Conservation (phyloP, 73 alveolate species). For the Stentor roeselii region DNA sequence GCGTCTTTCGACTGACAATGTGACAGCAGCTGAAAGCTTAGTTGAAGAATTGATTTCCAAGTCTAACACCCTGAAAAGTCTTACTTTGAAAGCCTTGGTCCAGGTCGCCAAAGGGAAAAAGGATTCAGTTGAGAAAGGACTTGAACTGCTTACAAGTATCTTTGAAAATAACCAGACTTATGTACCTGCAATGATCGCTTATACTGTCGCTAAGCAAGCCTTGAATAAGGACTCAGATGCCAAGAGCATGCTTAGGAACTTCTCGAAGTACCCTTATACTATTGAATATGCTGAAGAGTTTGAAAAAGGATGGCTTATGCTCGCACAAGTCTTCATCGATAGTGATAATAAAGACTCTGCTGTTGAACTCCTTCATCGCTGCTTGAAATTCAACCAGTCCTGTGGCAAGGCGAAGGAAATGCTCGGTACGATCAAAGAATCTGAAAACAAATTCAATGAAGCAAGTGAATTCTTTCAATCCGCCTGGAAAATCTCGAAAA, state of each 20-base stretch:
- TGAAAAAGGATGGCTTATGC: constrained; percentile 93
- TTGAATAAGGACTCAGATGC: constrained; percentile 81
- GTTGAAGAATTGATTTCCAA: constrained; percentile 33
- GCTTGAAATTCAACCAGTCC: constrained; percentile 72
- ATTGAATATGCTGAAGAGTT: constrained; percentile 82
- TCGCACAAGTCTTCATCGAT: constrained; percentile 86
- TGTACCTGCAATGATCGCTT: constrained; percentile 89
- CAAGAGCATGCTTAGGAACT: constrained; percentile 41
- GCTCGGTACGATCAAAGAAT: constrained; percentile 92
- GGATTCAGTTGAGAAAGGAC: constrained; percentile 69
- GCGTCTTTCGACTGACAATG: constrained; percentile 48
- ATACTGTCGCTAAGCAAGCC: constrained; percentile 80
- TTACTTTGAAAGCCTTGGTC: constrained; percentile 80
- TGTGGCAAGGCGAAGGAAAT: constrained; percentile 92
- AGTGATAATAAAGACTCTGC: constrained; percentile 82
- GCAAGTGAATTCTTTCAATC: constrained; percentile 87
- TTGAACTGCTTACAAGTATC: constrained; percentile 62
- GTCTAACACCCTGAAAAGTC: constrained; percentile 59
- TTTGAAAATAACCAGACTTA: constrained; percentile 70
- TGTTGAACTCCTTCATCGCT: constrained; percentile 61
- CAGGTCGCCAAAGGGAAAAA: constrained; percentile 70
- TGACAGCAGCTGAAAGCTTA: constrained; percentile 66
- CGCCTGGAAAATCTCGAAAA: constrained; percentile 89
- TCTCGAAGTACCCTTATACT: constrained; percentile 35
- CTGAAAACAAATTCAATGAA: constrained; percentile 79